Evolutionary conservation across 257 asterid genomes (phyloP).

Genomic region (Solanum chmielewskii): DNA sequence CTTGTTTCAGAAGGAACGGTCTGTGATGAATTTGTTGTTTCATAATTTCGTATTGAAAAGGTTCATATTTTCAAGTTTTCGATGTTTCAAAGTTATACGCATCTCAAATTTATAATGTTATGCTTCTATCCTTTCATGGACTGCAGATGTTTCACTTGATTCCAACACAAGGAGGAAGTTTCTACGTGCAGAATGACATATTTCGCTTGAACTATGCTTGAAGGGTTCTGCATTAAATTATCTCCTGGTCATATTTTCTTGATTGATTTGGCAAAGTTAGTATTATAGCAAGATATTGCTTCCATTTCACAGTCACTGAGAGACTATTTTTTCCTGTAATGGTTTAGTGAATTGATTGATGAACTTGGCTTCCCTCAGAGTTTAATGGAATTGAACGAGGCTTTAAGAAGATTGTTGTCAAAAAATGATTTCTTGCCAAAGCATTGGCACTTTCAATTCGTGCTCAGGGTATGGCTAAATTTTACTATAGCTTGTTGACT

Average conservation of each 20-base stretch:
- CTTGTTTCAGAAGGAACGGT: neutral
- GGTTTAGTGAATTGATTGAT: neutral
- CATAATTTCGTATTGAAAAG: neutral
- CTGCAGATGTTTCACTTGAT: slow-evolving; percentile 89
- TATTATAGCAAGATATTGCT: neutral
- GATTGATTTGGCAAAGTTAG: slow-evolving; percentile 7
- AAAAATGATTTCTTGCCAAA: neutral
- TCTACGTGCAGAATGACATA: slow-evolving; percentile 74
- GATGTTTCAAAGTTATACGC: neutral
- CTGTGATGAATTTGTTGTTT: neutral
- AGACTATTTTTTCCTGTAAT: neutral
- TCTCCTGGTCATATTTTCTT: neutral
- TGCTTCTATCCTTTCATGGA: neutral
- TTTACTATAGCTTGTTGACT: neutral
- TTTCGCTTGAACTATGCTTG: slow-evolving; percentile 89
- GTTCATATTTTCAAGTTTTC: neutral
- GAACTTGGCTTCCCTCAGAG: neutral
- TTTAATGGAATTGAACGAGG: neutral
- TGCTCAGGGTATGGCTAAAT: neutral
- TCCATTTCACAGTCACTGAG: neutral
- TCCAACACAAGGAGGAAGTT: slow-evolving; percentile 83
- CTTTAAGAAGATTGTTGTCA: neutral
- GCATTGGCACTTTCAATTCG: neutral
- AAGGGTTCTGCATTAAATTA: neutral
- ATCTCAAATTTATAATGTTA: neutral